Evolutionary conservation across 768 basidiomycete species (phyloP), one percentile per base, ranked within the genome.

Genomic region (Lactarius quietus): DNA sequence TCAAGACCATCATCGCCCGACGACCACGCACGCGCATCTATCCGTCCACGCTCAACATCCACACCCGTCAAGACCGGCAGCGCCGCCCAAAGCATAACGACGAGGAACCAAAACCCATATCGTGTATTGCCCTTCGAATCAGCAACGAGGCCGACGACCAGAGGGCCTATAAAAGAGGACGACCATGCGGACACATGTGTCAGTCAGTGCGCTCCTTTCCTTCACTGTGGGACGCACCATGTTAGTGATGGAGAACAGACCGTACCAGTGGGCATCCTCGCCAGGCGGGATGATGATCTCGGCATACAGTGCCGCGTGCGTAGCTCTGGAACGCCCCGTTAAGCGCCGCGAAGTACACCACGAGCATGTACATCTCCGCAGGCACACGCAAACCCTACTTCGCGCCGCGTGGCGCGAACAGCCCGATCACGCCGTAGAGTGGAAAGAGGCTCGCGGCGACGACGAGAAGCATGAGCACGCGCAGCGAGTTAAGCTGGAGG

Each of bases 271-370:
- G 2, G 94, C 94, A 76, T 95, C 93, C 75, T 97, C 92, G 0
- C 91, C 88, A 1, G 84, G 84, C 0, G 95, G 96, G 3, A 98
- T 82, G 60, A 99, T 76, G n/a, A n/a, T n/a, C 71, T 92, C 92
- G 2, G 93, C 87, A 72, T 92, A 97, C 48, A 90, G 86, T 2
- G 93, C 91, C n/a, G 29, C 95, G 78, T 0, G 93, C 90, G 68
- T 94, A 96, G 28, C 90, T 84, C 75, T 96, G 93, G 77, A 97
- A 97, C 0, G 94, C 90, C 4, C 95, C 95, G 69, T 91, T 95
- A 1, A 93, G 83, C 53, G 69, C 83, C 78, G 60, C 90, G 72
- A 98, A 97, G 74, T 89, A 90, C 1, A 89, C 80, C 0, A 93
- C 89, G 6, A 95, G 78, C 0, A 77, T 85, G 74, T 86, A 97